Base-by-base conservation (phyloP, 2,329 filamentous ascomycete species). In the Pestalotiopsis sp. region DNA sequence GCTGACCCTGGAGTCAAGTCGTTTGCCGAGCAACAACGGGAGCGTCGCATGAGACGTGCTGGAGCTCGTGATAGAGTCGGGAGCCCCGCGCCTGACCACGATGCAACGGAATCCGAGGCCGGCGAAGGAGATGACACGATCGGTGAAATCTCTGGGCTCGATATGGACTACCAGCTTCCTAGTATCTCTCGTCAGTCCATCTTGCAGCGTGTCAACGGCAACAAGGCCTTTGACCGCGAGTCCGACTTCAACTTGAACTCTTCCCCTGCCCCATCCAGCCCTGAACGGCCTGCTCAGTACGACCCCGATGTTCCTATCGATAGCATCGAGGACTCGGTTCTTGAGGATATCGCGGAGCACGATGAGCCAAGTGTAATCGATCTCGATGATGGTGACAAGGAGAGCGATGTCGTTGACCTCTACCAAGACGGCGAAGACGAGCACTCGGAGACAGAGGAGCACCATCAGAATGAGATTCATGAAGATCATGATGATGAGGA, bases 161-260 rank as follows among this genome's bases (percentile, higher is more conserved):
- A 87, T 75, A 77, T 79, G 70, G 88, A 91, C 68, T 92, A 91
- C 73, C 86, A 92, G 72, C 82, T 92, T 14, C 93, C 92, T 12
- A 92, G 92, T 67, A 97, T 98, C 76, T 98, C 95, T 9, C 90
- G 95, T 49, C 96, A 98, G 78, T 97, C 95, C 0, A 98, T 98
- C 73, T 84, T 98, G 74, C 91, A 93, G 66, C 94, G 95, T 71
- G 91, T 98, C 67, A 93, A 96, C 77, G 93, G 86, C 61, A 87
- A 85, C 73, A 81, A 85, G 70, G 73, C 80, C 62, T 84, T 87
- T 59, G 87, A 90, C 23, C 81, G 84, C 69, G 85, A 90, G 66
- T 88, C 90, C 3, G 88, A 90, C 68, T 91, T 88, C 71, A 87
- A 87, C 73, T 89, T 91, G 74, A 90, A 88, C 3, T 90, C 90